Percentiles rank a stretch among this genome's conserved stretches.
Conservation (phyloP, 2,329 filamentous ascomycete genomes). For the Diaporthe ilicicola region DNA sequence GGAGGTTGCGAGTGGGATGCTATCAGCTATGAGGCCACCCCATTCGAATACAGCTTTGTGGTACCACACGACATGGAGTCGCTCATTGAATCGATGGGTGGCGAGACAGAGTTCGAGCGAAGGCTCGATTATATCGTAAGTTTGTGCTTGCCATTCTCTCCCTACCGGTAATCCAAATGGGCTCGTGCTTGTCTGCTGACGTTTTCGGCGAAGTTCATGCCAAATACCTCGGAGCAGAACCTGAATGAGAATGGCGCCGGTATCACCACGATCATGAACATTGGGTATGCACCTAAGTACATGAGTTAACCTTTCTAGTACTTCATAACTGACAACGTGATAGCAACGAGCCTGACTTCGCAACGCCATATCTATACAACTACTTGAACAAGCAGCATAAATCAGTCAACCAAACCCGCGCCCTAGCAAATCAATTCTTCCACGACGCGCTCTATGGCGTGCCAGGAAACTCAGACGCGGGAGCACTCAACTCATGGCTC, state of each 20-base stretch:
- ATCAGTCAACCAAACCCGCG: constrained; percentile 63
- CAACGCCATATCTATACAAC: constrained; percentile 74
- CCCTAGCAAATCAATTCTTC: constrained; percentile 72
- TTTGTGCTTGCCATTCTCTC: constrained; percentile 38
- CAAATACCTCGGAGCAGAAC: constrained; percentile 36
- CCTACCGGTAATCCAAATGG: background rate
- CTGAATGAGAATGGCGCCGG: constrained; percentile 35
- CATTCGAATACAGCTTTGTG: constrained; percentile 63
- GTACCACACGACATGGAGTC: constrained; percentile 65
- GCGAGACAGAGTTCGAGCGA: constrained; percentile 57
- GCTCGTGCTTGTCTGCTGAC: background rate
- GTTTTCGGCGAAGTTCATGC: constrained; percentile 32
- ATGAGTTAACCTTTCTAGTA: no score
- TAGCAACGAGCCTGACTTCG: constrained; percentile 66
- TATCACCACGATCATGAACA: constrained; percentile 38
- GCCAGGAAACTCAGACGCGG: constrained; percentile 75
- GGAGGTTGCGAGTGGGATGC: constrained; percentile 64
- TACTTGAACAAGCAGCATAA: constrained; percentile 71
- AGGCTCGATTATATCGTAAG: constrained; percentile 50
- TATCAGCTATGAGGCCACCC: constrained; percentile 59
- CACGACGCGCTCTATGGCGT: constrained; percentile 66
- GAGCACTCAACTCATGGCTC: constrained; percentile 74
- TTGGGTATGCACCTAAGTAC: constrained; percentile 31
- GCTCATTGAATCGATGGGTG: constrained; percentile 61
- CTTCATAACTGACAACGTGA: constrained; percentile 58